Evolutionary conservation across 2,329 filamentous ascomycete genomes (phyloP), one percentile per base, ranked within the genome.

Genomic region (Dactylonectria estremocensis): DNA sequence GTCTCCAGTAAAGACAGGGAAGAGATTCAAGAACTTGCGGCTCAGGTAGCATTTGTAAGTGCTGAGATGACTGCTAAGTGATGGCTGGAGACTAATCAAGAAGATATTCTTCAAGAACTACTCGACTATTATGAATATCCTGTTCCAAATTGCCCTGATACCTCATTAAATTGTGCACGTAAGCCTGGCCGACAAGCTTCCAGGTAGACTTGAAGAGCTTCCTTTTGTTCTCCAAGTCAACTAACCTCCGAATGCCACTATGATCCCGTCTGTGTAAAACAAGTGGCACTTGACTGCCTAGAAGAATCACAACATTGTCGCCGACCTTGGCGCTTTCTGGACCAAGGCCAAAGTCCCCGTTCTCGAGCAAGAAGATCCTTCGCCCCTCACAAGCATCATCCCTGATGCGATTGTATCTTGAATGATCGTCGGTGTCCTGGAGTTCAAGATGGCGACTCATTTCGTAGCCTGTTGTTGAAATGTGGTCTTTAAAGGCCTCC

Each of bases 311-410:
- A 2, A 61, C 59, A 8, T 54, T 10, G 11, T 61, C 59, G 3
- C 59, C 59, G 3, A 61, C 59, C 49, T 54, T 54, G 10, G 18
- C 33, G 2, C 53, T 54, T 24, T 67, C 65, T n/a, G 61, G 65
- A 14, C 61, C 65, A 40, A 64, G 60, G 9, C 61, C 65, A 11
- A 60, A 64, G 2, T 64, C 54, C 2, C 61, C 65, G 20, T 67
- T 64, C 5, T 67, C 65, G 2, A 67, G 61, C 1, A 67, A 11
- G 3, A 67, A 57, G 1, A 67, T 67, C 18, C 55, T 67, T 14
- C 65, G 65, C 9, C 24, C 50, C 37, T 67, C 65, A 8, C 65
- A 67, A 2, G 65, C 61, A 24, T 67, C 61, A 28, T 67, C 65
- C 6, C 65, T 62, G 1, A 67, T 43, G 6, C 50, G 61, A 43